Percentiles rank a stretch among this genome's conserved stretches.
Evolutionary conservation across 495 filamentous ascomycete species (phyloP).

Genomic region (Neurospora terricola): DNA sequence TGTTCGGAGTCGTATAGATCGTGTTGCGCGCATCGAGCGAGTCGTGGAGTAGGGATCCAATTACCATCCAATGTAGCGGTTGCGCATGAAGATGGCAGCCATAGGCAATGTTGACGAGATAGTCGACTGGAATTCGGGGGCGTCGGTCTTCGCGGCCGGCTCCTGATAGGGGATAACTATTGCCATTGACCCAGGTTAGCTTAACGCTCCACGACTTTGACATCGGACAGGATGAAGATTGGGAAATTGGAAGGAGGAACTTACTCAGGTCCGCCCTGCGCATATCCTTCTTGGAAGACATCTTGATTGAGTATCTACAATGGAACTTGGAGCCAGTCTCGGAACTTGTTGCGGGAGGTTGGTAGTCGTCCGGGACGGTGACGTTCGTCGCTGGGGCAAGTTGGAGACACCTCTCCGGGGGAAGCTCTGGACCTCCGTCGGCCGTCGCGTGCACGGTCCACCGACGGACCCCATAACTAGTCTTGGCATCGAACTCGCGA

Average conservation of each 20-base stretch:
- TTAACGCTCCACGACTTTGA: conserved; percentile 21
- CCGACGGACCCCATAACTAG: background rate
- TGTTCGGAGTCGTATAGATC: background rate
- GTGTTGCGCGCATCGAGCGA: background rate
- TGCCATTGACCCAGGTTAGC: conserved; percentile 15
- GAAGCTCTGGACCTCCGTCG: background rate
- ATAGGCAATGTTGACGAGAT: conserved; percentile 81
- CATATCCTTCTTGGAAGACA: conserved; percentile 78
- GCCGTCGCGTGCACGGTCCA: background rate
- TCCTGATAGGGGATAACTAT: conserved; percentile 43
- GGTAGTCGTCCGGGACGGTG: background rate
- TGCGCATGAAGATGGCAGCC: conserved; percentile 89
- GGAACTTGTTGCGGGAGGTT: background rate
- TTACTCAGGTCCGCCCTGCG: conserved; percentile 73
- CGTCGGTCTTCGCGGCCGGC: conserved; percentile 35
- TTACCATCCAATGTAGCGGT: conserved; percentile 85
- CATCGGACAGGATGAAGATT: conserved; percentile 66
- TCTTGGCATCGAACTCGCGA: background rate
- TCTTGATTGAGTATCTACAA: conserved; percentile 18
- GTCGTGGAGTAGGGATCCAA: background rate
- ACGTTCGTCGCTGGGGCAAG: background rate
- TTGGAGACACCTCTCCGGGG: background rate
- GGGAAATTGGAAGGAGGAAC: conserved; percentile 43
- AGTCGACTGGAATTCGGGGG: conserved; percentile 47
- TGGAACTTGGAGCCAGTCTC: background rate